A percentile compares a stretch with the other conserved stretches of the same genome.
Conservation (phyloP, 2,329 filamentous ascomycete species). For the Alternaria brassicae region DNA sequence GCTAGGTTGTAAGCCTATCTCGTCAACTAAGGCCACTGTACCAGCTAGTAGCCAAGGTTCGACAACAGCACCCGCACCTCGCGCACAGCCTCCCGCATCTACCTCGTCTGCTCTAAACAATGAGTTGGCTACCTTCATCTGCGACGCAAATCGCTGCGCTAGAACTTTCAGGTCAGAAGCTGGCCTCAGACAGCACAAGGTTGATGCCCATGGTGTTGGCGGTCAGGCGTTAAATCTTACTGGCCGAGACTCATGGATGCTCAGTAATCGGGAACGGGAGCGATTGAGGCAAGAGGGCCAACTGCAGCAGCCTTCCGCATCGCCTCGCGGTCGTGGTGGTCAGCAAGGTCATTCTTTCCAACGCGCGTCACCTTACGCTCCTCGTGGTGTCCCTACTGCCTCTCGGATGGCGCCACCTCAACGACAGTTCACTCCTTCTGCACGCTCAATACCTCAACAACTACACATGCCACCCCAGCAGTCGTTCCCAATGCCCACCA, state of each 20-base stretch:
- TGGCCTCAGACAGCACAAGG: conserved; percentile 30
- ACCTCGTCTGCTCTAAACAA: not conserved
- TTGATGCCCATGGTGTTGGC: conserved; percentile 33
- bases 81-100: not conserved
- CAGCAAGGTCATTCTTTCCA: not conserved
- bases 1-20: conserved; percentile 27
- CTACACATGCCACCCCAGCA: not conserved
- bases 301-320: conserved; percentile 7
- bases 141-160: conserved; percentile 21
- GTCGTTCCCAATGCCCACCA: not conserved
- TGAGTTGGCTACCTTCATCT: conserved; percentile 9
- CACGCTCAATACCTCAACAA: not conserved
- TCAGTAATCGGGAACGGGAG: conserved; percentile 24
- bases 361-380: not conserved
- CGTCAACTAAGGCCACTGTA: not conserved
- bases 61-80: not conserved
- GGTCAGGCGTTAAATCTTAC: conserved; percentile 27
- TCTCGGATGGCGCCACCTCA: not conserved
- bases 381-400: not conserved
- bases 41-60: not conserved
- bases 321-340: conserved; percentile 2
- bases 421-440: not conserved
- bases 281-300: conserved; percentile 22
- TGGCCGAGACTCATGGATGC: conserved; percentile 35
- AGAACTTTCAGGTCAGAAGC: conserved; percentile 28